Percentiles rank a stretch among this genome's conserved stretches.
These are phyloP conservation scores for Exophiala xenobiotica DNA, from an alignment of 2,329 filamentous ascomycete species.

Conservation along the genomic window DNA sequence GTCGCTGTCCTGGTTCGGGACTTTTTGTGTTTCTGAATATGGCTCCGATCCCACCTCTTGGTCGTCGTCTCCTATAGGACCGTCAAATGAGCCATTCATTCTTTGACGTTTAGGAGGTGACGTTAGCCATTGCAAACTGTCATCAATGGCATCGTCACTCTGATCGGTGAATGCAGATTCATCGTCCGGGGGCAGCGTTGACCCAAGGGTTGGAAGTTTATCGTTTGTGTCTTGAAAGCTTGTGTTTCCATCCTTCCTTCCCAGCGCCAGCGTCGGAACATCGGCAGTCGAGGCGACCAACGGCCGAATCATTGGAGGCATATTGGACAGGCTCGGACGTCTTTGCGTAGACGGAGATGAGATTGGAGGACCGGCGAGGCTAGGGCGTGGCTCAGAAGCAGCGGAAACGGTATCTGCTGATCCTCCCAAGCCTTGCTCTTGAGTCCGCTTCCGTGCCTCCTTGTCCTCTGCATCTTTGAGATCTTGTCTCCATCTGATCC, in stretches of 20 bases:
- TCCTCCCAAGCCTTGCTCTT: slow-evolving; percentile 23
- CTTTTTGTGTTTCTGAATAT: neutral
- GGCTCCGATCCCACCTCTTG: neutral
- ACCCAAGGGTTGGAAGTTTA: neutral
- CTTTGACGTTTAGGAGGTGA: slow-evolving; percentile 23
- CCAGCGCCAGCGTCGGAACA: slow-evolving; percentile 13
- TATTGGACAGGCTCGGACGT: slow-evolving; percentile 12
- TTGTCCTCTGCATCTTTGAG: slow-evolving; percentile 61
- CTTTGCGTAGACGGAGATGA: neutral
- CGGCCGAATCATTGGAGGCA: slow-evolving; percentile 17
- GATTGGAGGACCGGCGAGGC: neutral
- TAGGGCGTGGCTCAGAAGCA: neutral
- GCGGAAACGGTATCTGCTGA: neutral
- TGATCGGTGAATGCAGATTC: slow-evolving; percentile 6
- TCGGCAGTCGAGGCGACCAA: slow-evolving; percentile 21
- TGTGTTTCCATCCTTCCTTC: slow-evolving; percentile 1
- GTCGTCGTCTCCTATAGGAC: slow-evolving; percentile 7
- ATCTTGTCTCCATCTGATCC: slow-evolving; percentile 71
- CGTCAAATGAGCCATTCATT: slow-evolving; percentile 23
- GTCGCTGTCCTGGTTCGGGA: neutral
- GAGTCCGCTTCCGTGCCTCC: slow-evolving; percentile 34
- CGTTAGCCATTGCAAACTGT: slow-evolving; percentile 13
- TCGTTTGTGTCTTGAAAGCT: slow-evolving; percentile 1
- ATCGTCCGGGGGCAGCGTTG: slow-evolving; percentile 1
- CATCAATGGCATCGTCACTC: slow-evolving; percentile 17